Conservation (phyloP, 2,329 filamentous ascomycete species). For the Colletotrichum camelliae region DNA sequence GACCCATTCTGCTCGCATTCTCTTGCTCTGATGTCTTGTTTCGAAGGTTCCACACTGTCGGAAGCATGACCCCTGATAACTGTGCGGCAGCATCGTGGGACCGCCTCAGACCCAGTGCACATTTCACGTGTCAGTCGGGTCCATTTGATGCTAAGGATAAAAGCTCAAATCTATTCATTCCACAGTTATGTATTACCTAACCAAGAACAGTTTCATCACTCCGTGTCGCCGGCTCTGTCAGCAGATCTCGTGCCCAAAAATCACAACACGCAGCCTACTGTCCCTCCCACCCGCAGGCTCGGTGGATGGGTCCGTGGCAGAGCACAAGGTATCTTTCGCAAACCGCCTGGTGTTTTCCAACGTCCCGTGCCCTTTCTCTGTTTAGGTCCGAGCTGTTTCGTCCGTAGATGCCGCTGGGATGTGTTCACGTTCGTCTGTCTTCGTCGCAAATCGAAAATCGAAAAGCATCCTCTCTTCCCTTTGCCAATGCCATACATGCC, state of each 20-base stretch:
- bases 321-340: conserved; percentile 6
- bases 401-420: not conserved
- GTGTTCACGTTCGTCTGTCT: not conserved
- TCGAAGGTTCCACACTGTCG: not conserved
- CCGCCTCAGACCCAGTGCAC: not conserved
- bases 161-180: conserved; percentile 18
- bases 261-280: not conserved
- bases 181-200: conserved; percentile 13
- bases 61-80: not conserved
- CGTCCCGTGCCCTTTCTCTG: not conserved
- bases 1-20: not conserved
- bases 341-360: not conserved
- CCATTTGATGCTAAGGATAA: not conserved
- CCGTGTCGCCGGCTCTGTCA: conserved; percentile 9
- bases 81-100: not conserved
- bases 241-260: not conserved
- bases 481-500: not conserved
- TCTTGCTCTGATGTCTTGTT: not conserved
- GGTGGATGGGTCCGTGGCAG: not conserved
- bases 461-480: not conserved
- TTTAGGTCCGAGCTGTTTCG: not conserved
- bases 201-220: conserved; percentile 13
- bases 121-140: not conserved
- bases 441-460: not conserved
- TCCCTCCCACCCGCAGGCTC: not conserved